These are phyloP conservation scores for Trichoderma polysporum DNA, from an alignment of 2,329 filamentous ascomycete genomes.

Conservation along the genomic window DNA sequence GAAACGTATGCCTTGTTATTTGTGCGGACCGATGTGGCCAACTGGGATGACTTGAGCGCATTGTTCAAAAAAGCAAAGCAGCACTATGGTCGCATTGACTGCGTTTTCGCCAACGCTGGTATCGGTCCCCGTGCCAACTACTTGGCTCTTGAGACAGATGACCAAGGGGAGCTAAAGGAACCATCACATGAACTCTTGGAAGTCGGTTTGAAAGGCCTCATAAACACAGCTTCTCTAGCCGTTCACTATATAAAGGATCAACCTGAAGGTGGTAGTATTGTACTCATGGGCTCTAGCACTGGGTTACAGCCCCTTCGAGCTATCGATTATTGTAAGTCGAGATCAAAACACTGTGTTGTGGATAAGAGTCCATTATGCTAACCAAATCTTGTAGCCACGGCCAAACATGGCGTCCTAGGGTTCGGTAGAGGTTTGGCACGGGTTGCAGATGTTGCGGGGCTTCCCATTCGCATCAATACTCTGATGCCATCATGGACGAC, in stretches of 20 bases:
- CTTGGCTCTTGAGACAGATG: conserved; percentile 13
- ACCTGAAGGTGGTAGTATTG: conserved; percentile 8
- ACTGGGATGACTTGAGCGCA: conserved; percentile 6
- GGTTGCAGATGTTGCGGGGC: conserved; percentile 1
- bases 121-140: conserved; percentile 15
- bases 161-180: background rate
- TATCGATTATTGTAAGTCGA: conserved; percentile 12
- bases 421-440: conserved; percentile 12
- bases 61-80: conserved; percentile 6
- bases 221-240: conserved; percentile 11
- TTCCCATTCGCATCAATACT: conserved; percentile 16
- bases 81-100: conserved; percentile 9
- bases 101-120: conserved; percentile 13
- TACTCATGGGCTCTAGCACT: conserved; percentile 16
- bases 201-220: conserved; percentile 6
- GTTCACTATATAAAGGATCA: conserved; percentile 17
- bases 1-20: conserved; percentile 2
- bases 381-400: background rate
- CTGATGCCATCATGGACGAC: conserved; percentile 15
- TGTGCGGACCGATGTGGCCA: conserved; percentile 2
- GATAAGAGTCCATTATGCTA: background rate
- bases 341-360: background rate
- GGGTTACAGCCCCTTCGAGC: conserved; percentile 11
- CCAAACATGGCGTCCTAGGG: conserved; percentile 9
- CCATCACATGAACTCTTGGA: conserved; percentile 13